Evolutionary conservation across 306 rosid species (phyloP).

Genomic region (Vicia faba): DNA sequence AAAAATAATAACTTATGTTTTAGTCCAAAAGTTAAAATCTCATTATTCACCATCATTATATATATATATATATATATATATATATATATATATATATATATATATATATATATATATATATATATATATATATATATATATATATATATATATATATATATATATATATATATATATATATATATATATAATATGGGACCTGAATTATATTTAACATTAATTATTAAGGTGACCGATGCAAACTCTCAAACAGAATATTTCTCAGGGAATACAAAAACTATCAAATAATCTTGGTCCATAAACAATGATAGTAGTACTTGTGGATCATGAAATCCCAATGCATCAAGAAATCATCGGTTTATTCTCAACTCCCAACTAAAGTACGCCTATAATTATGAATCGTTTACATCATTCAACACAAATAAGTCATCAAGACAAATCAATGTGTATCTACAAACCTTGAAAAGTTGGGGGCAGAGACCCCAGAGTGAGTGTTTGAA

Average conservation of each 20-base stretch:
- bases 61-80: too few relatives aligned
- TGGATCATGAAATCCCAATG: constrained; percentile 37
- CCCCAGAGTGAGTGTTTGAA: constrained; percentile 76
- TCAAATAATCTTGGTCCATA: constrained; percentile 16
- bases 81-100: too few relatives aligned
- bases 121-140: too few relatives aligned
- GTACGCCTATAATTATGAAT: neutral
- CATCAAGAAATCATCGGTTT: constrained; percentile 31
- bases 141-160: too few relatives aligned
- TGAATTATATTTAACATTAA: constrained; percentile 46
- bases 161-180: too few relatives aligned
- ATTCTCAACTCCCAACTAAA: constrained; percentile 13
- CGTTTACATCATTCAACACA: constrained; percentile 15
- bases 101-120: too few relatives aligned
- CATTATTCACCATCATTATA: too few relatives aligned
- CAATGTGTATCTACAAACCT: constrained; percentile 52
- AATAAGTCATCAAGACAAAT: constrained; percentile 23
- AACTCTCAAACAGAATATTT: constrained; percentile 20
- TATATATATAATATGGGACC: constrained; percentile 94
- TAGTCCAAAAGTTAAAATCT: too few relatives aligned
- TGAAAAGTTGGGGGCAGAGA: constrained; percentile 93
- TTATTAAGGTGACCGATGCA: neutral
- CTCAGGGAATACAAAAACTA: constrained; percentile 34
- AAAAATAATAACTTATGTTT: too few relatives aligned
- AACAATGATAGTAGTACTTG: constrained; percentile 26